phyloP scores from a whole-genome alignment of 164 flowering plant genomes.

The Magnolia changhungtana region DNA sequence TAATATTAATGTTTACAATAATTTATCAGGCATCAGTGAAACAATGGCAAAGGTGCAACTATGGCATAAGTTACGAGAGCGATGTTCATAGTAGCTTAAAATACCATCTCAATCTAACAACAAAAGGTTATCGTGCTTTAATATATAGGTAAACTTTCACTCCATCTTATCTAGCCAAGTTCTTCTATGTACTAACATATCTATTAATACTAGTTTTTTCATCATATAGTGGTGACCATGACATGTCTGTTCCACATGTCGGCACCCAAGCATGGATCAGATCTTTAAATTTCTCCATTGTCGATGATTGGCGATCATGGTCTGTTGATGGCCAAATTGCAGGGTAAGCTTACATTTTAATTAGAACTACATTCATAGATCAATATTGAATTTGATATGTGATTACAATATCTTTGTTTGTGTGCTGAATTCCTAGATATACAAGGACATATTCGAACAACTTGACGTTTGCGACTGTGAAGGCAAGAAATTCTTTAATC shows the following conservation, averaged over 20 bases:
- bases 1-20: too few species aligned
- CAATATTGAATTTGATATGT: not conserved
- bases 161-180: not conserved
- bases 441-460: conserved; percentile 42
- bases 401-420: not conserved
- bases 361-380: not conserved
- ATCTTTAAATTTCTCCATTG: conserved; percentile 5
- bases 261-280: conserved; percentile 3
- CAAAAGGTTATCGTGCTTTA: conserved; percentile 20
- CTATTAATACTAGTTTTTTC: not conserved
- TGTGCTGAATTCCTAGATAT: conserved; percentile 23
- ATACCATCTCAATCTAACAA: conserved; percentile 13
- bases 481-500: conserved; percentile 24
- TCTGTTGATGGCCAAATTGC: conserved; percentile 3
- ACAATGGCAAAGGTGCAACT: conserved; percentile 25
- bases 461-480: conserved; percentile 54
- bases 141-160: conserved; percentile 19
- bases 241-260: not conserved
- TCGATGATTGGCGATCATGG: conserved; percentile 7
- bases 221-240: conserved; percentile 5
- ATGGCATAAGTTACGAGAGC: conserved; percentile 8
- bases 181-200: not conserved
- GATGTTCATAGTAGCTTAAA: conserved; percentile 10
- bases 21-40: too few species aligned
- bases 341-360: conserved; percentile 4